Evolutionary conservation across 2,329 filamentous ascomycete genomes (phyloP).

Genomic region (Drechslerella coelobrocha): DNA sequence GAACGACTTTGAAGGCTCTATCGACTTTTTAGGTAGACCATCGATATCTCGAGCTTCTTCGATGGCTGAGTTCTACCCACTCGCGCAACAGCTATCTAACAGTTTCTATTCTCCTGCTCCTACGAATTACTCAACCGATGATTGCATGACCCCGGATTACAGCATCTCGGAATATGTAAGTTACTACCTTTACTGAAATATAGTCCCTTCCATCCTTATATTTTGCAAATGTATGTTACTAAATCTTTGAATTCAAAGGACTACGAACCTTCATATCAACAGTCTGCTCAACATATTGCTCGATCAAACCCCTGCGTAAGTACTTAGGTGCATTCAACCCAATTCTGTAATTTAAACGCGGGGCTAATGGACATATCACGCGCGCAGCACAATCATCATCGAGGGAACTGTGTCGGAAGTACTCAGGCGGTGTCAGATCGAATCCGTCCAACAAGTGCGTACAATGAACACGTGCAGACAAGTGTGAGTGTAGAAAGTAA

Average conservation of each 20-base stretch:
- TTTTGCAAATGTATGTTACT: background rate
- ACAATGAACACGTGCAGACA: conserved; percentile 5
- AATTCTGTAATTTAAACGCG: background rate
- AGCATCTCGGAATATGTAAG: conserved; percentile 45
- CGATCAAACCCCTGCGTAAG: conserved; percentile 25
- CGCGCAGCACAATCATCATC: conserved; percentile 8
- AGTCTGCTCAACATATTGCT: conserved; percentile 11
- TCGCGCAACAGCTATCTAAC: conserved; percentile 18
- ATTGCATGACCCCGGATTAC: conserved; percentile 41
- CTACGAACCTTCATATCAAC: conserved; percentile 31
- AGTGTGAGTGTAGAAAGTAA: conserved; percentile 10
- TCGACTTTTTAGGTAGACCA: conserved; percentile 45
- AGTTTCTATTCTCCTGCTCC: conserved; percentile 42
- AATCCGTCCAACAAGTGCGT: conserved; percentile 36
- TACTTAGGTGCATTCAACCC: background rate
- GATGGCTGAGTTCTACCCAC: conserved; percentile 34
- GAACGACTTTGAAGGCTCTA: conserved; percentile 32
- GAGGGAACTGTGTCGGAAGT: conserved; percentile 2
- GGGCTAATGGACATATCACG: background rate
- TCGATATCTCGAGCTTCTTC: conserved; percentile 35
- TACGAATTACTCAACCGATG: conserved; percentile 40
- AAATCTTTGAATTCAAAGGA: conserved; percentile 13
- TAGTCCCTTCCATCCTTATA: background rate
- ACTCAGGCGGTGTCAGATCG: conserved; percentile 3
- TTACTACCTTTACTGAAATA: background rate